Evolutionary conservation across 2,329 filamentous ascomycete species (phyloP), one percentile per base, ranked within the genome.

Genomic region (Fusarium pininemorale): DNA sequence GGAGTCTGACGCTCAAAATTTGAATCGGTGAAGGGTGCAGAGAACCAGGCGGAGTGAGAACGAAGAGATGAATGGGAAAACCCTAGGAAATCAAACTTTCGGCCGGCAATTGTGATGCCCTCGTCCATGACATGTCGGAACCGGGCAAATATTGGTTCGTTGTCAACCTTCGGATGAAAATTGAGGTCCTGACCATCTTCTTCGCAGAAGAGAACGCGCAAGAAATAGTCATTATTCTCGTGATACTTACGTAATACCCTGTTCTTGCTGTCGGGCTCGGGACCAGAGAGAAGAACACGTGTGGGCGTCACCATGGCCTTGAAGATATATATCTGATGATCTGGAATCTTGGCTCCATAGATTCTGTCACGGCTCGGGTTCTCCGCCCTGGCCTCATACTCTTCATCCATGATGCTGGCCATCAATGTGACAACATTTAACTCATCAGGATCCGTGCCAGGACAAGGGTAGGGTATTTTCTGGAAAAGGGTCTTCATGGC

Each of bases 11-110:
- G 63, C 6, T 70, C 38, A 12, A 67, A 66, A 1, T 81, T 54
- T 7, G 80, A 63, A 44, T 85, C 81, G 4, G 83, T 18, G 56
- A 90, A 90, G 0, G 84, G 81, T 0, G 87, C 86, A 45, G 84
- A 83, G 66, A 90, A 87, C 93, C 93, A 95, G 41, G 89, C 90
- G 0, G 91, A 90, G 66, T 94, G 92, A 2, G 90, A 87, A 18
- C 93, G 87, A 8, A 96, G 85, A 0, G 93, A 95, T 0, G 93
- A 96, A 80, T 95, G 92, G 0, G 93, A 95, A 80, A 95, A 96
- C 0, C 93, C 93, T 0, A 96, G 84, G 76, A 95, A 96, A 0
- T 82, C 81, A 76, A 90, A 94, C 2, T 81, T 78, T 18, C 90
- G 85, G 1, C 90, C 92, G 6, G 88, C 92, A 60, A 96, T 89